Base-by-base conservation (phyloP, 2,329 filamentous ascomycete species). In the Penicillium aurantiogriseum region DNA sequence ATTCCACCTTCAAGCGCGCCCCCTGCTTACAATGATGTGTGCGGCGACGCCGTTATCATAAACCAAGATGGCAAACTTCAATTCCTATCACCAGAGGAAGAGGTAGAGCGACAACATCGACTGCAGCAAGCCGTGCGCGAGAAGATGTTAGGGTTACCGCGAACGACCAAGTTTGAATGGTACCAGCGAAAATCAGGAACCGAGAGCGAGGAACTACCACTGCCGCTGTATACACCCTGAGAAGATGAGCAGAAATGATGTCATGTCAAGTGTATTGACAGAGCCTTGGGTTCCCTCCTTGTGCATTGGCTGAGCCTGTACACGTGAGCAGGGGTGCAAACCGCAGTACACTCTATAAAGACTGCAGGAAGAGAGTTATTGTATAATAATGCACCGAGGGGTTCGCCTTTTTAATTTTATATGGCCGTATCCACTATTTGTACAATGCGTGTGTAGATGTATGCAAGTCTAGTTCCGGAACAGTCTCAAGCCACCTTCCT, bases 401-500 rank as follows among this genome's bases (percentile, higher is more conserved):
- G 46, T 36, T 36, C 43, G 35, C 54, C 42, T 56, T 56, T 56
- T 52, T 36, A n/a, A 8, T 31, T 53, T 47, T 21, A 8, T 23
- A 31, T 56, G 49, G 54, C n/a, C 35, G 29, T 52, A 43, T 36
- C 54, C 36, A 40, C 49, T 57, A 47, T 57, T 44, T 47, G 43
- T 57, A 53, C 49, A 57, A 62, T 33, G 13, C 27, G 35, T 33
- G 31, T 11, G 49, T 42, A 47, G 15, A 47, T 40, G 19, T 38
- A 40, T 35, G 15, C 15, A 10, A 45, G 15, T 58, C 63, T 62
- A 71, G 56, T 55, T 67, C n/a, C 71, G 63, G 58, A 74, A 74
- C 33, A 74, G 59, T 51, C 60, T 67, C 66, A 74, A 54, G 15
- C 71, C 71, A 54, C 69, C 67, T 63, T 74, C 71, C 54, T 70